A percentile compares a stretch with the other conserved stretches of the same genome.
Evolutionary conservation across 495 filamentous ascomycete genomes (phyloP).

Genomic region (Penicillium taxi): DNA sequence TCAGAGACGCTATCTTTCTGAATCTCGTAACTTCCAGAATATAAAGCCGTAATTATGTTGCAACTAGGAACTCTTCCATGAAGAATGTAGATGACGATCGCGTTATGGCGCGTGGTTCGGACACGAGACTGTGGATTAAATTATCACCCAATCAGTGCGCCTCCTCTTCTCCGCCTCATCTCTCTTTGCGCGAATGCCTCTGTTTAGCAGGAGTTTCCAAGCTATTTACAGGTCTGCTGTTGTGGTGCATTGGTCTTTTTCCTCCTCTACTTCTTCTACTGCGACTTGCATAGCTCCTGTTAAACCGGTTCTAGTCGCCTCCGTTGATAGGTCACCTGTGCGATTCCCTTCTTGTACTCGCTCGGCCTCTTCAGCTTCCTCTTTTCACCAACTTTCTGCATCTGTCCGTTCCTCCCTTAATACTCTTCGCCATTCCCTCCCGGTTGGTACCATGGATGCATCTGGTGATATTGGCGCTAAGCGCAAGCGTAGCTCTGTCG

Average conservation of each 20-base stretch:
- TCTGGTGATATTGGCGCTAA: slow-evolving; percentile 47
- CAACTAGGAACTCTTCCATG: no score
- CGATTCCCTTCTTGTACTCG: slow-evolving; percentile 3
- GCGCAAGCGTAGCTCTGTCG: slow-evolving; percentile 52
- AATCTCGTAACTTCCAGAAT: no score
- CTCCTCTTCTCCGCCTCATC: slow-evolving; percentile 11
- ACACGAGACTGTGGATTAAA: slow-evolving; percentile 14
- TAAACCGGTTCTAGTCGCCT: neutral
- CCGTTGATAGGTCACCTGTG: neutral
- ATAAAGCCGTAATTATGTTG: no score
- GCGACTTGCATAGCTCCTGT: neutral
- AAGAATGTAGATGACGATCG: no score
- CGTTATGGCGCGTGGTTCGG: slow-evolving; percentile 11
- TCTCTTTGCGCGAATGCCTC: slow-evolving; percentile 13
- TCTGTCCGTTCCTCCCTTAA: slow-evolving; percentile 4
- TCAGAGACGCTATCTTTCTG: no score
- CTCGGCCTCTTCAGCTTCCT: neutral
- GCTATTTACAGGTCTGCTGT: slow-evolving; percentile 2
- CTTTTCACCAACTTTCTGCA: slow-evolving; percentile 4
- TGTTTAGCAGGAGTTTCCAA: slow-evolving; percentile 8
- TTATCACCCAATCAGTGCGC: slow-evolving; percentile 13
- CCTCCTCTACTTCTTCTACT: slow-evolving; percentile 2
- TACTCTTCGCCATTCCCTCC: slow-evolving; percentile 6
- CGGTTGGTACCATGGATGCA: slow-evolving; percentile 39
- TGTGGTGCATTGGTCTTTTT: slow-evolving; percentile 9